Evolutionary conservation across 306 rosid genomes (phyloP), one percentile per base, ranked within the genome.

Genomic region (Purshia tridentata): DNA sequence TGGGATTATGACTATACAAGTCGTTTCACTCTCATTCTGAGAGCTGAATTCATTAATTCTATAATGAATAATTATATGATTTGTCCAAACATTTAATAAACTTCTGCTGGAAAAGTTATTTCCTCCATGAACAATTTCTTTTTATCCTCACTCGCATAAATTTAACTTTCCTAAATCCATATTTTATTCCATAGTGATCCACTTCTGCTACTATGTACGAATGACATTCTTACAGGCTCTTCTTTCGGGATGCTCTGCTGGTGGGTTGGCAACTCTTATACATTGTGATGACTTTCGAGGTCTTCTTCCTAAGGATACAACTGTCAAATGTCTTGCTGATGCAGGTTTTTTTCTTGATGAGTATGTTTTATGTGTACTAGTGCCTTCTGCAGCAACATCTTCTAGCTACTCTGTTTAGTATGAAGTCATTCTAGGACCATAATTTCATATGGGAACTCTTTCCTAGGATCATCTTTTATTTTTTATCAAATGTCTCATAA

Each of bases 201-300:
- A 14, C 8, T 8, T 55, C 41, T 6, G 13, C 18, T 70, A 19
- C 14, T 15, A 42, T 44, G 23, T 70, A 42, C 20, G 54, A 68
- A 29, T 54, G 44, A 51, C 74, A 73, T 72, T 77, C 7, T 73
- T 73, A 76, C 85, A 95, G 99, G 99, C 98, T 71, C 87, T 95
- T 80, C 90, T 95, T 80, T 88, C 97, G 47, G 99, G 99, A 80
- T 95, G 99, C 87, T 95, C 99, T 72, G 98, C 99, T 14, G 98
- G 99, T 65, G 98, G 98, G 15, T 87, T 95, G 89, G 98, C 99
- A 11, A 80, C 92, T 77, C 98, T 95, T 75, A 80, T 95, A 81
- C 98, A 95, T 71, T 95, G 99, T 76, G 96, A 95, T 79, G 86
- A 77, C 77, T 95, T 95, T 53, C 78, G 86, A 72, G 71, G 79